Evolutionary conservation across 139 green algal species (phyloP).

Genomic region (Volvox africanus): DNA sequence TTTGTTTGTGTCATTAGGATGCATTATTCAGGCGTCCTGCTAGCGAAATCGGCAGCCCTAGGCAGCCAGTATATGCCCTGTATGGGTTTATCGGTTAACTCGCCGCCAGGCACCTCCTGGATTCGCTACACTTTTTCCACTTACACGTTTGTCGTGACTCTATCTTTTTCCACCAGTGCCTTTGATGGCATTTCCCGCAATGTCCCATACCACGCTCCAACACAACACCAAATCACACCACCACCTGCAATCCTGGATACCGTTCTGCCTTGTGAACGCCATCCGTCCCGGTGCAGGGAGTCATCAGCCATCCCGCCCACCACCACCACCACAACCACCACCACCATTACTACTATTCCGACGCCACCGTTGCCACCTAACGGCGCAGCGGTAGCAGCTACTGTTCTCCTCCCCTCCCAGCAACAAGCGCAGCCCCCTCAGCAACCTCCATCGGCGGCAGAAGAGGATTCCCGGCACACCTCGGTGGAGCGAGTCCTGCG

Average conservation of each 20-base stretch:
- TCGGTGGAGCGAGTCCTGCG: constrained; percentile 56
- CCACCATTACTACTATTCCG: not conserved
- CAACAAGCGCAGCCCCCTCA: not conserved
- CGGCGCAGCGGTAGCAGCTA: not conserved
- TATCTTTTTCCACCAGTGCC: not conserved
- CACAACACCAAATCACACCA: not conserved
- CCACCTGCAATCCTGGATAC: not conserved
- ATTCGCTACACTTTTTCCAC: not conserved
- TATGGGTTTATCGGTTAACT: not conserved
- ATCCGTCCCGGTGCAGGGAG: not conserved
- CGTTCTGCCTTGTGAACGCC: not conserved
- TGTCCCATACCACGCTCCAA: no score
- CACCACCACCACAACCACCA: not conserved
- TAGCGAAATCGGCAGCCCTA: not conserved
- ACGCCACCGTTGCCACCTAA: not conserved
- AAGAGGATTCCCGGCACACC: not conserved
- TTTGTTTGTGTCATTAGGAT: not conserved
- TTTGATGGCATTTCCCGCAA: no score
- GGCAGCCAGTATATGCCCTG: no score
- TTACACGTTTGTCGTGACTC: not conserved
- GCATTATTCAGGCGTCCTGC: not conserved
- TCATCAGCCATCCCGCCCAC: not conserved
- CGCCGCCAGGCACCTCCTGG: not conserved
- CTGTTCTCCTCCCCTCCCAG: not conserved
- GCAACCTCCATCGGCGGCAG: not conserved